These are phyloP conservation scores for Mycosphaerella sp. DNA, from an alignment of 2,329 filamentous ascomycete genomes.

Conservation along the genomic window DNA sequence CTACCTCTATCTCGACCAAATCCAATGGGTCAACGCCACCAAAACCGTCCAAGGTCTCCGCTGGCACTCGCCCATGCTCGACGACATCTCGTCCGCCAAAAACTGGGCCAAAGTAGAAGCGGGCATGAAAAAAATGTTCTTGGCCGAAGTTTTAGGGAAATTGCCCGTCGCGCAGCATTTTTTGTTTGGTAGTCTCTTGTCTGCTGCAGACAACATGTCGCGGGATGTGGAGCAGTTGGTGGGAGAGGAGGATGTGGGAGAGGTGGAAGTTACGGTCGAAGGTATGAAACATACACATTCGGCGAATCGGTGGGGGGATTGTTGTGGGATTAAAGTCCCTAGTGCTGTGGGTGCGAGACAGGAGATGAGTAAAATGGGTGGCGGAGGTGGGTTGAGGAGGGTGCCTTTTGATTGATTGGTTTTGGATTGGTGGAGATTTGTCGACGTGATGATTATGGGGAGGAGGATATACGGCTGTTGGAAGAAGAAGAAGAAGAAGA, in stretches of 20 bases:
- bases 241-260: conserved; percentile 45
- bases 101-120: conserved; percentile 88
- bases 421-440: too few species aligned
- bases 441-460: too few species aligned
- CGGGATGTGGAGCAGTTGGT: conserved; percentile 50
- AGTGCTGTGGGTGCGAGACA: conserved; percentile 86
- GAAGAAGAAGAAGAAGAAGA: too few species aligned
- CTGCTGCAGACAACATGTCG: conserved; percentile 76
- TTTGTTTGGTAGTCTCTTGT: conserved; percentile 78
- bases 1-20: conserved; percentile 87
- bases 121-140: conserved; percentile 96
- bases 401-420: conserved; percentile 67
- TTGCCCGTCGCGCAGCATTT: conserved; percentile 99
- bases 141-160: conserved; percentile 85
- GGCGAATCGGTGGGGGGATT: conserved; percentile 74
- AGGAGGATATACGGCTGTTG: too few species aligned
- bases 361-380: conserved; percentile 71
- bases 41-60: conserved; percentile 91
- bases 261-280: conserved; percentile 58
- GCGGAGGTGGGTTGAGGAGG: conserved; percentile 58
- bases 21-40: conserved; percentile 88
- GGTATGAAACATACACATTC: conserved; percentile 57
- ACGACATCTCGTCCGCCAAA: conserved; percentile 88
- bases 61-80: conserved; percentile 98
- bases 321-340: conserved; percentile 95